Conservation (phyloP, 139 green algal genomes). For the Ulvella scutata region DNA sequence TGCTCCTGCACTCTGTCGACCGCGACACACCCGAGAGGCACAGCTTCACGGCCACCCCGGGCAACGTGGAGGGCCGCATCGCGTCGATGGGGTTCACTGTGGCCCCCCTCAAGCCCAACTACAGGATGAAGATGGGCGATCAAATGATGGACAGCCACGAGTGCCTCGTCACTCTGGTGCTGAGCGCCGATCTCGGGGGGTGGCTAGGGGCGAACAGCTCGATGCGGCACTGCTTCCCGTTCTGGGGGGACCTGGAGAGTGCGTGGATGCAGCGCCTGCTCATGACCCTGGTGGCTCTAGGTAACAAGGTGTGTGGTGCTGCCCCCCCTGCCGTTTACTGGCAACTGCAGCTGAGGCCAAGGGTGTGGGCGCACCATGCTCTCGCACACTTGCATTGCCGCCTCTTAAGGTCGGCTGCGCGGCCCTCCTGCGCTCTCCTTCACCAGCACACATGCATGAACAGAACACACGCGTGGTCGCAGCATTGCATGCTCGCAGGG, state of each 20-base stretch:
- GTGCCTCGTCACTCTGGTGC: background rate
- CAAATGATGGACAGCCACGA: background rate
- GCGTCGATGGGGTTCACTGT: background rate
- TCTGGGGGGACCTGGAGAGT: slow-evolving; percentile 1
- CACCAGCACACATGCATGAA: no score
- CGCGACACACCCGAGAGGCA: background rate
- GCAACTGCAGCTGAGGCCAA: no score
- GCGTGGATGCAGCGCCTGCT: background rate
- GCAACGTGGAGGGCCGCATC: slow-evolving; percentile 3
- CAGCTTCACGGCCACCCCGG: background rate
- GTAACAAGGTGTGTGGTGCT: background rate
- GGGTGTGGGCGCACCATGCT: no score
- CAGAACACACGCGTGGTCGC: no score
- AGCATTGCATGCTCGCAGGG: no score
- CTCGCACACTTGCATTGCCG: no score
- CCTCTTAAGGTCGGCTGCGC: no score
- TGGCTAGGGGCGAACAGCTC: background rate
- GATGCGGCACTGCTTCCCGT: background rate
- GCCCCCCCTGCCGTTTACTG: no score
- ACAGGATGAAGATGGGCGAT: no score
- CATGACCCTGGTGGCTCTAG: background rate
- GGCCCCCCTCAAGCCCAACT: background rate
- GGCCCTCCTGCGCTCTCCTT: no score
- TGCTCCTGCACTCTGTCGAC: slow-evolving; percentile 1
- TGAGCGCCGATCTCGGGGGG: background rate